Evolutionary conservation across 208 protist genomes (phyloP), one percentile per base, ranked within the genome.

Genomic region (Zelonia costaricensis): DNA sequence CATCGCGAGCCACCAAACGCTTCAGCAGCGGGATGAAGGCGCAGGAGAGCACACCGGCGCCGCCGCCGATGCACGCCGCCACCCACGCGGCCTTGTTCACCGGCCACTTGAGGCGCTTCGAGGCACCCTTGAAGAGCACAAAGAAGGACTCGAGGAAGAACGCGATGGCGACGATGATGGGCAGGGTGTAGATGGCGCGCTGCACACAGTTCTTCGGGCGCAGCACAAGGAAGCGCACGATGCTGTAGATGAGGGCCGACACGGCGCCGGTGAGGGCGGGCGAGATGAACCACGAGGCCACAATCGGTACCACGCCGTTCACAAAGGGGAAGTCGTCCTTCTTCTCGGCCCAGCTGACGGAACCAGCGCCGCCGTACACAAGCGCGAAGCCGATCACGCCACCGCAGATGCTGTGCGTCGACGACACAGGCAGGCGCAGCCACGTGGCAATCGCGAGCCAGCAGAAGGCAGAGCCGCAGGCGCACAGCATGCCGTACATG

Each of bases 401-500:
- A 48, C 82, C 82, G 42, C 61, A 60, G 69, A 88, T 69, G 69
- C 70, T 80, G 68, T 89, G 82, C 10, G 65, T 71, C 22, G 82
- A 86, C 36, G 76, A 84, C 27, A 89, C 82, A 23, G 78, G 69
- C 38, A 88, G 75, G 40, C 52, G 62, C 66, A 66, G 30, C 53
- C 61, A 68, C 1, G 82, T 88, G 23, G 82, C 82, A 20, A 85
- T 27, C 25, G 72, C 22, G 8, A 88, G 51, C 82, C 82, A 88
- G 42, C 59, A 62, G 52, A 82, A 82, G 56, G 78, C 56, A 4
- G 75, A 28, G 20, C 52, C 59, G 16, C 78, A 61, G 22, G 78
- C 61, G 59, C 82, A 88, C 22, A 88, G 75, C 57, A 88, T 78
- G 48, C 82, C 82, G 69, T 85, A 88, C 82, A 88, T 88, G 55